These are phyloP conservation scores for Coccinonectria pachysandricola DNA, from an alignment of 2,329 filamentous ascomycete species.

Conservation along the genomic window DNA sequence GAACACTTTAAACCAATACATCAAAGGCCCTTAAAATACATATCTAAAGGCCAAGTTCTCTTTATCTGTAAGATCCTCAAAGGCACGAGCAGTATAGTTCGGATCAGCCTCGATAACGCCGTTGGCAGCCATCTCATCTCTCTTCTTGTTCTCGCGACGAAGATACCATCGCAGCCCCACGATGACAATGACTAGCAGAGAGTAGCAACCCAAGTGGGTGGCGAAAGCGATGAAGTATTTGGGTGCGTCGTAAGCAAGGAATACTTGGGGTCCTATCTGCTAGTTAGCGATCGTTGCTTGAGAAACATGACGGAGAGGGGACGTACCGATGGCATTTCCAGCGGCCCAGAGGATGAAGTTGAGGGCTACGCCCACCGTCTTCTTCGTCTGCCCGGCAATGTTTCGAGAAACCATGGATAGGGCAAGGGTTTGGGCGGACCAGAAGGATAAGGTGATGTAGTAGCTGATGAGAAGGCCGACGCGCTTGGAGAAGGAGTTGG, in stretches of 20 bases:
- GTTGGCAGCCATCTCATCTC: slow-evolving; percentile 35
- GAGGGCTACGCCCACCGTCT: slow-evolving; percentile 54
- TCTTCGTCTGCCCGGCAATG: slow-evolving; percentile 65
- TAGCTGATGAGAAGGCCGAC: slow-evolving; percentile 62
- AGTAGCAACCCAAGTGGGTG: slow-evolving; percentile 60
- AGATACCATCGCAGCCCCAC: slow-evolving; percentile 49
- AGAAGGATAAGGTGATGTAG: slow-evolving; percentile 70
- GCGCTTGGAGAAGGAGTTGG: slow-evolving; percentile 45
- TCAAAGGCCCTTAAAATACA: slow-evolving; percentile 37
- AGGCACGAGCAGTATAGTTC: slow-evolving; percentile 33
- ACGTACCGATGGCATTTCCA: slow-evolving; percentile 54
- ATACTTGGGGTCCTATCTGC: slow-evolving; percentile 48
- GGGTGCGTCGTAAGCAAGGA: slow-evolving; percentile 47
- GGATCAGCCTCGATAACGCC: slow-evolving; percentile 31
- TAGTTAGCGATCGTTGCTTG: not conserved
- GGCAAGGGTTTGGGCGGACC: slow-evolving; percentile 58
- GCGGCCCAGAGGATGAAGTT: slow-evolving; percentile 62
- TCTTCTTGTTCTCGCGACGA: slow-evolving; percentile 45
- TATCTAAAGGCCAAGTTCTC: slow-evolving; percentile 53
- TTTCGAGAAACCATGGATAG: slow-evolving; percentile 61
- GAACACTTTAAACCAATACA: too few relatives aligned
- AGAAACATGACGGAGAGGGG: not conserved
- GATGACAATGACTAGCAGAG: slow-evolving; percentile 46
- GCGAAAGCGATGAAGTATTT: slow-evolving; percentile 60
- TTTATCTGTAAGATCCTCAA: slow-evolving; percentile 53